Evolutionary conservation across 1,139 yeast genomes (phyloP).

Genomic region (Debaryomyces psychrophilus): DNA sequence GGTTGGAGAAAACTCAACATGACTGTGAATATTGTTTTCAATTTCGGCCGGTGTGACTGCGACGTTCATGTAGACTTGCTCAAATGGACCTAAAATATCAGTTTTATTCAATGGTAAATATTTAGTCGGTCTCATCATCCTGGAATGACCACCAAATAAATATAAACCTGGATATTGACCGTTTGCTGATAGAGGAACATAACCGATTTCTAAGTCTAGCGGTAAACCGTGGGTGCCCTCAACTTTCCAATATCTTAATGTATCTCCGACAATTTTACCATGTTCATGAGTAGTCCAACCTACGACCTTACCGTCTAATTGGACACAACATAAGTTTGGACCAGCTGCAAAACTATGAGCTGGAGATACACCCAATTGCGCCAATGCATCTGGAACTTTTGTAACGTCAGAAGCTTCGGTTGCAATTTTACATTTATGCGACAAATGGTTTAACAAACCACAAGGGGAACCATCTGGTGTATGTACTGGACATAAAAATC

Average conservation of each 20-base stretch:
- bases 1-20: constrained; percentile 94
- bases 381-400: constrained; percentile 64
- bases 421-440: constrained; percentile 90
- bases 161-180: constrained; percentile 98
- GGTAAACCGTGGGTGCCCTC: constrained; percentile 80
- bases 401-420: constrained; percentile 79
- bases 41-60: constrained; percentile 96
- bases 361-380: constrained; percentile 80
- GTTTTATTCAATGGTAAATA: constrained; percentile 81
- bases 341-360: constrained; percentile 84
- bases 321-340: constrained; percentile 84
- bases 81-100: constrained; percentile 95
- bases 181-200: constrained; percentile 89
- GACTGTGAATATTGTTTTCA: constrained; percentile 77
- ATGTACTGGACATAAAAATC: constrained; percentile 97
- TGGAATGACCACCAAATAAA: constrained; percentile 85
- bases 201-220: constrained; percentile 85
- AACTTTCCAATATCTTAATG: constrained; percentile 91
- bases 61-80: constrained; percentile 94
- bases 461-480: constrained; percentile 99
- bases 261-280: constrained; percentile 84
- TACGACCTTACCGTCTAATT: constrained; percentile 86
- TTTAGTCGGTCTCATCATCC: constrained; percentile 96
- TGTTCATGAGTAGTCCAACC: constrained; percentile 96
- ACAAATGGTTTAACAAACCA: constrained; percentile 94